These are phyloP conservation scores for Escovopsis weberi DNA, from an alignment of 2,329 filamentous ascomycete species.

Conservation along the genomic window DNA sequence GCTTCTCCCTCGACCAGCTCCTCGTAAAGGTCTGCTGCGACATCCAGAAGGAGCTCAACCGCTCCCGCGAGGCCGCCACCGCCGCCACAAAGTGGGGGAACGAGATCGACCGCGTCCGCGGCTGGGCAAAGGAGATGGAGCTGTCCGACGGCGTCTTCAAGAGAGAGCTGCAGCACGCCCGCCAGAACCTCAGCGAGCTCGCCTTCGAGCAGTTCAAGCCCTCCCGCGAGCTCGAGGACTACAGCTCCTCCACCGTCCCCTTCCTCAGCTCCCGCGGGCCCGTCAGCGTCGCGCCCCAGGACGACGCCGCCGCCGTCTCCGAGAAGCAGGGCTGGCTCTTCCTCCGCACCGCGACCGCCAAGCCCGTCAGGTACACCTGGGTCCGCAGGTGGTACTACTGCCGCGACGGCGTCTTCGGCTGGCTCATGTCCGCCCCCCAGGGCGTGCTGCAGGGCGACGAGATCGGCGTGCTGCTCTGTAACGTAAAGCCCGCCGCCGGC, in stretches of 20 bases:
- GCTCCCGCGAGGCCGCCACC: constrained; percentile 49
- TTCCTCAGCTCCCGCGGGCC: constrained; percentile 63
- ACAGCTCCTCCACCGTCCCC: constrained; percentile 77
- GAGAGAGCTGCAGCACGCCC: constrained; percentile 62
- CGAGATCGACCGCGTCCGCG: constrained; percentile 83
- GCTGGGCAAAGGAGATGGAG: constrained; percentile 93
- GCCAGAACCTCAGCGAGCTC: constrained; percentile 68
- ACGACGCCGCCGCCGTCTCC: constrained; percentile 33
- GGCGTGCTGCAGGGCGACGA: constrained; percentile 93
- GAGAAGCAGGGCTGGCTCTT: constrained; percentile 97
- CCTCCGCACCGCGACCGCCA: constrained; percentile 65
- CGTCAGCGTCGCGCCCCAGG: constrained; percentile 42
- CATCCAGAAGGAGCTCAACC: constrained; percentile 75
- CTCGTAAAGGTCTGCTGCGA: constrained; percentile 75
- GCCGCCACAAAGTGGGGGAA: constrained; percentile 52
- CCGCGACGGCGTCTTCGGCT: constrained; percentile 90
- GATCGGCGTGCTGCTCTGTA: constrained; percentile 88
- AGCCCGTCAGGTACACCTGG: constrained; percentile 84
- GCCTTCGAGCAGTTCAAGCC: constrained; percentile 60
- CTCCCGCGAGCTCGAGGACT: constrained; percentile 85
- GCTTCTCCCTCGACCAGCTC: constrained; percentile 71
- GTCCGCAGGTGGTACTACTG: constrained; percentile 89
- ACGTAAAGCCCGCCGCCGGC: constrained; percentile 74
- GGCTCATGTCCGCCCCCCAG: constrained; percentile 69
- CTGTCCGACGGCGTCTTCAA: constrained; percentile 71